Base-by-base conservation (phyloP, 148 eudicot genomes). In the Selenicereus undatus region DNA sequence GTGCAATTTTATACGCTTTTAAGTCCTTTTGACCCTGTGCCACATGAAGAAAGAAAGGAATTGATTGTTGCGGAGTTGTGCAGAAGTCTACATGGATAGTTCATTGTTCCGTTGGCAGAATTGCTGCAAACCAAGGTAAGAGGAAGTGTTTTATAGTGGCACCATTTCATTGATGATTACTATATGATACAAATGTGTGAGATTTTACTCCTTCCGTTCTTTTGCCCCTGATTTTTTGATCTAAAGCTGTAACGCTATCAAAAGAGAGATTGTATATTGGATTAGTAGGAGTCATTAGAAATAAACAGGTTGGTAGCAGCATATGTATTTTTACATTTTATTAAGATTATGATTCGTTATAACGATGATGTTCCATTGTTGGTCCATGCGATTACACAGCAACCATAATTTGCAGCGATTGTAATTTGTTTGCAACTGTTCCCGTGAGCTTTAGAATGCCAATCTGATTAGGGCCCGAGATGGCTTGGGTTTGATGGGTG, bases 181-280 rank as follows among this genome's bases (percentile, higher is more conserved):
- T 10, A 24, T 26, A 81, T 45, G 56, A 76, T 81, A 69, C 76
- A 39, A 27, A n/a, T n/a, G n/a, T 64, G 54, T 76, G 69, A 76
- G 54, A 29, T 50, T 76, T 81, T 81, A 39, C 72, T 65, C 51
- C 51, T 42, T 26, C 30, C 71, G 12, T 22, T 29, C 35, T 29
- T 66, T 64, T 64, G 69, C 30, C 71, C 10, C 35, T 0, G 3
- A 36, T 4, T 66, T 66, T 66, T 66, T 66, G 36, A 66, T 8
- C 14, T 8, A 66, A 66, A 66, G 36, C 30, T 66, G 32, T 66
- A 66, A 66, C 10, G 71, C 71, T 27, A 24, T 66, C 71, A 66
- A 4, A 27, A 54, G 43, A 76, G 54, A 82, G 58, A 82, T 71
- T 82, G 84, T 82, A 82, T 82, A 82, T 77, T 82, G 13, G 56